Conservation (phyloP, 257 asterid species). For the Solanum lycopersicoides region DNA sequence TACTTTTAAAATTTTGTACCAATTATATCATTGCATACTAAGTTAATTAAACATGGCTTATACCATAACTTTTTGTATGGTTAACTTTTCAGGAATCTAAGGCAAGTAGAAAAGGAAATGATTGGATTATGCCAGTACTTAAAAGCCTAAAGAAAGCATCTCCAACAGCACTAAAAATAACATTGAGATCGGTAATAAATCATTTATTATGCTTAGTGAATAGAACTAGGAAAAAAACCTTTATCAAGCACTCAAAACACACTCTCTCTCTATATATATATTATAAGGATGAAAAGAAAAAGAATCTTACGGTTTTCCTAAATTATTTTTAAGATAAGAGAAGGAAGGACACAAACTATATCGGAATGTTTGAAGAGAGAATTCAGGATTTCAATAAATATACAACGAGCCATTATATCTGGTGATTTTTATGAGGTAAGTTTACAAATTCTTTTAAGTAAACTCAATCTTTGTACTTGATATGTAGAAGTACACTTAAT, state of each 20-base stretch:
- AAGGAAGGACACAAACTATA: conserved; percentile 62
- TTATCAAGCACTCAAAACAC: too few relatives aligned
- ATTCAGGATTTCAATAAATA: conserved; percentile 67
- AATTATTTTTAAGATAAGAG: conserved; percentile 36
- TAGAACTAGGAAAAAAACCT: too few relatives aligned
- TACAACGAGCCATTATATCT: conserved; percentile 45
- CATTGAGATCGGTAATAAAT: background rate
- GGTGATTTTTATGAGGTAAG: conserved; percentile 80
- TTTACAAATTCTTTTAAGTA: too few relatives aligned
- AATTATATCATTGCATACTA: too few relatives aligned
- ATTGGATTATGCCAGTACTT: background rate
- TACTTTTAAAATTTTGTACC: too few relatives aligned
- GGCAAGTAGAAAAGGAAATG: background rate
- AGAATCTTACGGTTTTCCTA: background rate
- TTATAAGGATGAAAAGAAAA: background rate
- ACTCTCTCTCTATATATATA: too few relatives aligned
- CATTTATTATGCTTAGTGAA: too few relatives aligned
- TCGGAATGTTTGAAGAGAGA: conserved; percentile 68
- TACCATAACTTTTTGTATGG: too few relatives aligned
- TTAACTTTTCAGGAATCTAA: background rate
- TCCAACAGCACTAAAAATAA: background rate
- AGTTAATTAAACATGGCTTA: too few relatives aligned
- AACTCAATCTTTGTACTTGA: too few relatives aligned
- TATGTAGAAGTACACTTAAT: background rate
- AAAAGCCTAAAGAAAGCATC: background rate